A percentile compares a stretch with the other conserved stretches of the same genome.
Evolutionary conservation across 225 moss, liverwort and hornwort species (phyloP).

Genomic region (Bryum argenteum): DNA sequence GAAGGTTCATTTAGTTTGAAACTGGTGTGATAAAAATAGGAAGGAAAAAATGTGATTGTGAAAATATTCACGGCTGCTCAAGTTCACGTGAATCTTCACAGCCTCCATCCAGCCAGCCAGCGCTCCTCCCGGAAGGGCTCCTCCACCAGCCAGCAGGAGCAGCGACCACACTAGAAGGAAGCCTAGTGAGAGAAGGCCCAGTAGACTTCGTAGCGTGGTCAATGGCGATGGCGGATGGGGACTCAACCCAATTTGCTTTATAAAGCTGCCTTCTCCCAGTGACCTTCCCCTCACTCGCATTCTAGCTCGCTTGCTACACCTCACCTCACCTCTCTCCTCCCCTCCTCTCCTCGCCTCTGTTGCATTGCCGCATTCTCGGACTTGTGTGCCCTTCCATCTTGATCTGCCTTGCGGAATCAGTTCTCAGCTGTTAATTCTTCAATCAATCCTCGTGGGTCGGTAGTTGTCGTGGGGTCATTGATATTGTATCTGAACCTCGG

Average conservation of each 20-base stretch:
- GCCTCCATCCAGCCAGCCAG: slow-evolving; percentile 12
- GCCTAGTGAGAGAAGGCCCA: no score
- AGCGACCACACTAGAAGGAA: slow-evolving; percentile 14
- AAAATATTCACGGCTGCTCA: background rate
- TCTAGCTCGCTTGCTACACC: background rate
- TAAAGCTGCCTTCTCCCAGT: slow-evolving; percentile 28
- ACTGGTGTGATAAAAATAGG: background rate
- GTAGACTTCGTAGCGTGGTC: slow-evolving; percentile 33
- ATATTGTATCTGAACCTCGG: slow-evolving; percentile 4
- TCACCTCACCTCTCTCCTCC: background rate
- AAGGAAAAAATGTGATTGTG: background rate
- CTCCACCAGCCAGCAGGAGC: background rate
- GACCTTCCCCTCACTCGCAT: background rate
- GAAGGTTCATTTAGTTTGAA: no score
- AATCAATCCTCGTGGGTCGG: no score
- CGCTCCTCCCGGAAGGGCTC: slow-evolving; percentile 20
- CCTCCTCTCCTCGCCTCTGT: background rate
- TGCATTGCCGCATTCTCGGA: slow-evolving; percentile 20
- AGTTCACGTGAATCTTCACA: slow-evolving; percentile 44
- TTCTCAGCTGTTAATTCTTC: background rate
- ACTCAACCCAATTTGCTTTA: slow-evolving; percentile 38
- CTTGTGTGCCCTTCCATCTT: background rate
- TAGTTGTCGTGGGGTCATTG: background rate
- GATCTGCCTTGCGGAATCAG: background rate
- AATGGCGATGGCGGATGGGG: slow-evolving; percentile 41